Base-by-base conservation (phyloP, 345 rosid species). In the Arabidopsis arenosa region DNA sequence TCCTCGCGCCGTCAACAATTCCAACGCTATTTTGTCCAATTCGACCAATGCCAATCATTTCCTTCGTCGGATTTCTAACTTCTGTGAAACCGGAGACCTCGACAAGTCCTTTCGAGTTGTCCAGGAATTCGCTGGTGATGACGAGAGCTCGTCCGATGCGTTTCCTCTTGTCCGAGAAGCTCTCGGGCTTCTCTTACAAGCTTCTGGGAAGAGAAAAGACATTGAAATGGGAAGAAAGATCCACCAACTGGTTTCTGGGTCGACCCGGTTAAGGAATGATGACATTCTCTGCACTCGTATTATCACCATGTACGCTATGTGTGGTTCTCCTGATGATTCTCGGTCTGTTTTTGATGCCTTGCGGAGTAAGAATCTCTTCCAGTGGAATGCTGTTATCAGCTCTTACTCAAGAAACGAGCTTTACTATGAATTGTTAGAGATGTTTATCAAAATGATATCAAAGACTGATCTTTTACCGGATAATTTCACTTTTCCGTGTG, bases 301-400 rank as follows among this genome's bases (percentile, higher is more conserved):
- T 14, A 85, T 88, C 75, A 81, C 87, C 9, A 84, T 86, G 92
- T 90, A 86, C 67, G 75, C 88, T 1, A 39, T 78, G 75, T 90
- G 92, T 48, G 87, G 91, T 13, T 83, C 70, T 40, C 83, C 80
- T 14, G 37, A 48, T 55, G 92, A 85, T 56, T 85, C 89, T 44
- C 85, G 86, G 23, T 76, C 71, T 2, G 80, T 71, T 62, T 85
- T 90, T 47, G 86, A 88, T 75, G 43, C 56, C 39, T 75, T 86
- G 36, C 56, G 40, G 26, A 72, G 41, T 15, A 90, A 79, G 83
- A 88, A 88, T 80, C 79, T 88, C 82, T 84, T 87, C 53, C 84
- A 76, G 58, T 88, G 92, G 96, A 90, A 90, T 80, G 89, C 90
- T 45, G 56, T 88, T 67, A 63, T 90, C 66, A 90, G 91, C 71